Conservation (phyloP, 441 rosid species). For the Gossypium schwendimanii region DNA sequence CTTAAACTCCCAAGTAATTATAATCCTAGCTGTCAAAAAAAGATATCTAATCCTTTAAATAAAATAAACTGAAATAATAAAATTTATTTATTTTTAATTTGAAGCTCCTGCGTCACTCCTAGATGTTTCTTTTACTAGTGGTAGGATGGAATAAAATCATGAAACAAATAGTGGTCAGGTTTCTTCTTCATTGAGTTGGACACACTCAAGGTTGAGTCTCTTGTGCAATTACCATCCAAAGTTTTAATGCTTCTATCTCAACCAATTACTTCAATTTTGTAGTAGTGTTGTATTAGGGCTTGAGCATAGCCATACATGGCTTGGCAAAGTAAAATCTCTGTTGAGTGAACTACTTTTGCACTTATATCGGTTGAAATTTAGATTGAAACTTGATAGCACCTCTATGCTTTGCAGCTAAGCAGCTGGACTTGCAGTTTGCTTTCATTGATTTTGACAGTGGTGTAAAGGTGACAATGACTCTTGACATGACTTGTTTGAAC, state of each 20-base stretch:
- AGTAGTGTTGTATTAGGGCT: neutral
- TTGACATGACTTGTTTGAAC: conserved; percentile 65
- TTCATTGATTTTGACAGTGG: conserved; percentile 43
- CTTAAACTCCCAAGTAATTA: too few relatives aligned
- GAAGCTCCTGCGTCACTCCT: neutral
- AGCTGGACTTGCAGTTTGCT: conserved; percentile 63
- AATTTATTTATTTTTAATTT: neutral
- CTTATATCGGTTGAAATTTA: neutral
- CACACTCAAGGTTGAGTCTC: neutral
- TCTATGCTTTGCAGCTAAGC: conserved; percentile 37
- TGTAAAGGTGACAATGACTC: conserved; percentile 44
- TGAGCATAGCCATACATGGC: neutral
- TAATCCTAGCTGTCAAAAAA: too few relatives aligned
- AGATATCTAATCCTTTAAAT: too few relatives aligned
- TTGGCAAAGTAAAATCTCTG: neutral
- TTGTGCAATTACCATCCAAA: neutral
- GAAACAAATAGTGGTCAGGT: neutral
- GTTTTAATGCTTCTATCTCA: neutral
- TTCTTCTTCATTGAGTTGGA: neutral
- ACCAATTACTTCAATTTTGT: neutral
- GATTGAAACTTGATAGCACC: conserved; percentile 13
- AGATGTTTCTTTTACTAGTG: neutral
- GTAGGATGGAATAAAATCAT: conserved; percentile 1
- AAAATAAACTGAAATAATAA: too few relatives aligned
- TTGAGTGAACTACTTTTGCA: neutral